A percentile compares a stretch with the other conserved stretches of the same genome.
Evolutionary conservation across 148 eudicot genomes (phyloP).

Genomic region (Rhododendron ferrugineum): DNA sequence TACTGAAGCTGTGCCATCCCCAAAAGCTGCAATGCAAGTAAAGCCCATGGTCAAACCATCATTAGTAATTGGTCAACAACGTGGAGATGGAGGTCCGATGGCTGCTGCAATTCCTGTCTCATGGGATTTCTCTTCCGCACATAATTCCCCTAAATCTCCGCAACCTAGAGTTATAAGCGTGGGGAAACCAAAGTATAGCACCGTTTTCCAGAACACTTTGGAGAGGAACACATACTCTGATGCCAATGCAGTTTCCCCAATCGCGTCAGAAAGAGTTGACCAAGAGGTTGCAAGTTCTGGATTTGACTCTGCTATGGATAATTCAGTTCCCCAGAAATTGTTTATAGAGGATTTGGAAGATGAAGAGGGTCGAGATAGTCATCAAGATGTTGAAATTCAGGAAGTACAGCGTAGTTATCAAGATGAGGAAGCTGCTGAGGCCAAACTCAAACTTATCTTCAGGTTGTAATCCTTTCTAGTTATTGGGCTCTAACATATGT

Average conservation of each 20-base stretch:
- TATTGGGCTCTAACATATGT: neutral
- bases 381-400: constrained; percentile 31
- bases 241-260: constrained; percentile 13
- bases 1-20: constrained; percentile 32
- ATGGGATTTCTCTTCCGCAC: constrained; percentile 20
- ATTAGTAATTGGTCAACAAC: constrained; percentile 23
- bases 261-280: constrained; percentile 23
- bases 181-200: constrained; percentile 22
- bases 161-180: constrained; percentile 20
- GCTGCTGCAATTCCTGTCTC: constrained; percentile 25
- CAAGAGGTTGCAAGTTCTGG: constrained; percentile 26
- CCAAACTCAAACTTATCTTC: constrained; percentile 70
- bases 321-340: constrained; percentile 22
- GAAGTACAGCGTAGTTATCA: constrained; percentile 32
- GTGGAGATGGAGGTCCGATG: constrained; percentile 25
- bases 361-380: constrained; percentile 24
- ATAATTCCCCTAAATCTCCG: constrained; percentile 25
- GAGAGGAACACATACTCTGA: constrained; percentile 26
- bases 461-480: constrained; percentile 42
- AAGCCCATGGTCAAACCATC: constrained; percentile 28
- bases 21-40: constrained; percentile 27
- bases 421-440: constrained; percentile 68
- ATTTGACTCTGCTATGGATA: constrained; percentile 22
- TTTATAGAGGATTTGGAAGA: constrained; percentile 27
- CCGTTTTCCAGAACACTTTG: constrained; percentile 29